Percentiles rank a stretch among this genome's conserved stretches.
These are phyloP conservation scores for Coniochaeta ligniaria DNA, from an alignment of 2,329 filamentous ascomycete genomes.

Conservation along the genomic window DNA sequence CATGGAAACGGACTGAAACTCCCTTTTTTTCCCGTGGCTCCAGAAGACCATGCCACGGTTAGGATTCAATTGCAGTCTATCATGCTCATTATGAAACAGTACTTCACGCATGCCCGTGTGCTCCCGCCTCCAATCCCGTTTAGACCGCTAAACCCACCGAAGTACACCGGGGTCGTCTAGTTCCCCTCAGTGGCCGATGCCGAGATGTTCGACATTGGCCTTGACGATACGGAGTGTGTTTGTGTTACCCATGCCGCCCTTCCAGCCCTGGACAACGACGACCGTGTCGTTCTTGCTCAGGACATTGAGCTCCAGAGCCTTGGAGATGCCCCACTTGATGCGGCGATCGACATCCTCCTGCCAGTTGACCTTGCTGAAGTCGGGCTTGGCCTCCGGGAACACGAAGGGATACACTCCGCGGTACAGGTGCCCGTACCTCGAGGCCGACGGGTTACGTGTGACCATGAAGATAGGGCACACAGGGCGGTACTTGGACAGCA, in stretches of 20 bases:
- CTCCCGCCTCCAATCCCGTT: neutral
- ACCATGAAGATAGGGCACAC: conserved; percentile 99
- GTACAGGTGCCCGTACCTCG: conserved; percentile 90
- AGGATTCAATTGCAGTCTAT: conserved; percentile 2
- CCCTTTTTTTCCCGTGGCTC: neutral
- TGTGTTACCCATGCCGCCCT: conserved; percentile 86
- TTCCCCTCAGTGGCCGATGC: conserved; percentile 40
- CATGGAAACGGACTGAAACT: neutral
- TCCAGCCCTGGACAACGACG: conserved; percentile 84
- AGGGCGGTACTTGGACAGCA: conserved; percentile 96
- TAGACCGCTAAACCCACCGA: neutral
- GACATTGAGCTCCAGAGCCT: conserved; percentile 76
- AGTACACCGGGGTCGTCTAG: conserved; percentile 3
- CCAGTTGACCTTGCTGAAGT: conserved; percentile 91
- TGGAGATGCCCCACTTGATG: conserved; percentile 91
- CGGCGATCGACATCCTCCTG: conserved; percentile 97
- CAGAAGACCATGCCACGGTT: neutral
- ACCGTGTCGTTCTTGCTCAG: conserved; percentile 67
- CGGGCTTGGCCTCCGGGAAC: conserved; percentile 88
- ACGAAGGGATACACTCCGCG: conserved; percentile 97
- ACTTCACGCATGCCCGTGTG: neutral
- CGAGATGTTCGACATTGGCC: conserved; percentile 51
- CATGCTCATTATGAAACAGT: conserved; percentile 2
- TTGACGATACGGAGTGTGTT: conserved; percentile 67
- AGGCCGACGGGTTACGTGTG: conserved; percentile 75